Percentiles rank a stretch among this genome's conserved stretches.
phyloP scores from a whole-genome alignment of 768 basidiomycete species.

The Auricularia sp. region DNA sequence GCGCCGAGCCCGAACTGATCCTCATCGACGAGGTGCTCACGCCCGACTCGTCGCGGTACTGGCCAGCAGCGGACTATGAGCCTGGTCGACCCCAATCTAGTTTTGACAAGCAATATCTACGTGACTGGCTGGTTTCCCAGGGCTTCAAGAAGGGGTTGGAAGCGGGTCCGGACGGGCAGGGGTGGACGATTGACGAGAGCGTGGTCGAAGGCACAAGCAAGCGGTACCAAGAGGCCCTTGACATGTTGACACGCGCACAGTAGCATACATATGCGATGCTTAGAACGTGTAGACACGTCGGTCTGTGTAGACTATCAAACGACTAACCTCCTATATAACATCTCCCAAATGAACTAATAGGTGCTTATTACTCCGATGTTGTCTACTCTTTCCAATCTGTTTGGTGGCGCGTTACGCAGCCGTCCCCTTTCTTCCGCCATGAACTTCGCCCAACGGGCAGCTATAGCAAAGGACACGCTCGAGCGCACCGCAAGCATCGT shows the following conservation, averaged over 20 bases:
- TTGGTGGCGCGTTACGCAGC: too few species aligned
- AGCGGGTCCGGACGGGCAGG: constrained; percentile 55
- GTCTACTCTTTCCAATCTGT: too few species aligned
- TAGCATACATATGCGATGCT: neutral
- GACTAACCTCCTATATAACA: too few species aligned
- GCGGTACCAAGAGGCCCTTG: constrained; percentile 64
- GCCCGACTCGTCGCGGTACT: constrained; percentile 95
- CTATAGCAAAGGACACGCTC: constrained; percentile 5
- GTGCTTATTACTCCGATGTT: too few species aligned
- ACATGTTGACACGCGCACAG: neutral
- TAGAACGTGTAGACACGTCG: neutral
- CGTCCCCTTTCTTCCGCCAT: neutral
- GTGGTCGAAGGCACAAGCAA: constrained; percentile 68
- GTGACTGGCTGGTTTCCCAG: constrained; percentile 71
- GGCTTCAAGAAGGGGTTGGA: constrained; percentile 79
- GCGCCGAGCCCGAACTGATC: constrained; percentile 44
- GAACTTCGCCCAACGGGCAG: neutral
- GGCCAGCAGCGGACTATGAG: constrained; percentile 69
- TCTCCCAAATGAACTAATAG: too few species aligned
- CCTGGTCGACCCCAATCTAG: constrained; percentile 73
- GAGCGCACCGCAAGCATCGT: constrained; percentile 3
- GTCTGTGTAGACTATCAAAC: neutral
- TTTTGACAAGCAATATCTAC: constrained; percentile 94
- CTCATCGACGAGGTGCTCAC: constrained; percentile 96
- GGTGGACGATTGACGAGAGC: constrained; percentile 67